A percentile compares a stretch with the other conserved stretches of the same genome.
Conservation (phyloP, 352 stramenopile genomes). For the Thraustotheca clavata region DNA sequence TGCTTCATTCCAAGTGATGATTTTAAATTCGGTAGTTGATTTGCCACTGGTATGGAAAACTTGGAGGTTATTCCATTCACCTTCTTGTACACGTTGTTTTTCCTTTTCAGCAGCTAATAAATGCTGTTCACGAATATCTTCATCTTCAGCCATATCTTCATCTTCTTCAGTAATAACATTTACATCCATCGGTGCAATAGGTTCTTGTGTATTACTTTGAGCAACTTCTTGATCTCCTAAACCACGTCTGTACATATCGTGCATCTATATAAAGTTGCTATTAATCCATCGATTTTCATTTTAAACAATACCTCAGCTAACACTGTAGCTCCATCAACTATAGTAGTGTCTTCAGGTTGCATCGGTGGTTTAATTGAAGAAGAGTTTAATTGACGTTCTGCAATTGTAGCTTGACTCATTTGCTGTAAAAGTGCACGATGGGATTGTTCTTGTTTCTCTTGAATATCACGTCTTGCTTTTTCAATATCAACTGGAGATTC, state of each 20-base stretch:
- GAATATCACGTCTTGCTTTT: neutral
- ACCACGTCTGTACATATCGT: slow-evolving; percentile 74
- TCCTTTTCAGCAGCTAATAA: slow-evolving; percentile 24
- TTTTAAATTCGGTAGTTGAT: neutral
- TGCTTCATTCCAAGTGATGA: slow-evolving; percentile 40
- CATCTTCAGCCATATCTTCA: slow-evolving; percentile 21
- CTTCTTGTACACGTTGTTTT: neutral
- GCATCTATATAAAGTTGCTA: slow-evolving; percentile 29
- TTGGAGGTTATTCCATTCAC: slow-evolving; percentile 10
- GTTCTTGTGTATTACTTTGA: neutral
- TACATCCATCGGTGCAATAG: neutral
- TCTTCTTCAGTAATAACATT: slow-evolving; percentile 34
- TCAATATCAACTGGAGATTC: neutral
- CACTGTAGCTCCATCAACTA: neutral
- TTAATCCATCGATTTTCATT: neutral
- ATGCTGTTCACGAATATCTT: slow-evolving; percentile 20
- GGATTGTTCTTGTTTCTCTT: neutral
- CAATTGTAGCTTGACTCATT: neutral
- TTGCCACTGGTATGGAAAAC: neutral
- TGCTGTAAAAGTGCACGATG: neutral
- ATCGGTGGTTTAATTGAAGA: neutral
- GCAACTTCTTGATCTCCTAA: slow-evolving; percentile 49
- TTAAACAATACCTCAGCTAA: slow-evolving; percentile 8
- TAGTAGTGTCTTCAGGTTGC: neutral
- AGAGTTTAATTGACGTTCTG: neutral